These are phyloP conservation scores for Chaetomium sp. DNA, from an alignment of 2,329 filamentous ascomycete genomes.

Conservation along the genomic window DNA sequence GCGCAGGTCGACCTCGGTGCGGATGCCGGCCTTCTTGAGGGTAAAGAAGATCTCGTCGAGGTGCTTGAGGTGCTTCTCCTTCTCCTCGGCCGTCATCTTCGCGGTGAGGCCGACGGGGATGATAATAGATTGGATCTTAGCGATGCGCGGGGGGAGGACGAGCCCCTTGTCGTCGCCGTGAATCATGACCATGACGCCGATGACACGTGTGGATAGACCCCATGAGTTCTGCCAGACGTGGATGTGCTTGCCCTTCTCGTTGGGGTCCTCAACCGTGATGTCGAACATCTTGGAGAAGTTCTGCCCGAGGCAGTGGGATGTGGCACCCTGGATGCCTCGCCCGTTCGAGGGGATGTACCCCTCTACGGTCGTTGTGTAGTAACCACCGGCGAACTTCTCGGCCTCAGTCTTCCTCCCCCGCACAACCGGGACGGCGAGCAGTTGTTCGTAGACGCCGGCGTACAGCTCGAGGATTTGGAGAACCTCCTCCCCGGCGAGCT, in stretches of 20 bases:
- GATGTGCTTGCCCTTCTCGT: conserved; percentile 75
- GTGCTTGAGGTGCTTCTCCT: conserved; percentile 73
- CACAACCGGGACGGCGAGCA: conserved; percentile 92
- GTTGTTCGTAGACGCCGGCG: conserved; percentile 86
- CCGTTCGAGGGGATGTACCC: conserved; percentile 96
- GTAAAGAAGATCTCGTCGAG: conserved; percentile 70
- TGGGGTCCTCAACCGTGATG: conserved; percentile 93
- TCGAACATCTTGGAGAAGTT: conserved; percentile 99
- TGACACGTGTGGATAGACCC: conserved; percentile 95
- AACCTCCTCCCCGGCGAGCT: conserved; percentile 81
- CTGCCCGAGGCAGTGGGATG: conserved; percentile 91
- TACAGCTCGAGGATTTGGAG: conserved; percentile 92
- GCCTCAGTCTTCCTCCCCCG: conserved; percentile 95
- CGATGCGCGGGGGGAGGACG: conserved; percentile 86
- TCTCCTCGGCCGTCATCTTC: conserved; percentile 79
- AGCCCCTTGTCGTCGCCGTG: conserved; percentile 96
- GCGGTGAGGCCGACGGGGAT: conserved; percentile 92
- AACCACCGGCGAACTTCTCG: conserved; percentile 95
- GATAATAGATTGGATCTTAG: conserved; percentile 82
- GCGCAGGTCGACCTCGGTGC: conserved; percentile 78
- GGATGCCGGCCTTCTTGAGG: conserved; percentile 73
- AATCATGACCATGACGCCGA: conserved; percentile 98
- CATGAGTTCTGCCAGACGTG: conserved; percentile 99
- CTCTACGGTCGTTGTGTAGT: conserved; percentile 96
- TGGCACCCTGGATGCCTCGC: conserved; percentile 93